Conservation (phyloP, 1,284 basidiomycete species). For the Abortiporus biennis region DNA sequence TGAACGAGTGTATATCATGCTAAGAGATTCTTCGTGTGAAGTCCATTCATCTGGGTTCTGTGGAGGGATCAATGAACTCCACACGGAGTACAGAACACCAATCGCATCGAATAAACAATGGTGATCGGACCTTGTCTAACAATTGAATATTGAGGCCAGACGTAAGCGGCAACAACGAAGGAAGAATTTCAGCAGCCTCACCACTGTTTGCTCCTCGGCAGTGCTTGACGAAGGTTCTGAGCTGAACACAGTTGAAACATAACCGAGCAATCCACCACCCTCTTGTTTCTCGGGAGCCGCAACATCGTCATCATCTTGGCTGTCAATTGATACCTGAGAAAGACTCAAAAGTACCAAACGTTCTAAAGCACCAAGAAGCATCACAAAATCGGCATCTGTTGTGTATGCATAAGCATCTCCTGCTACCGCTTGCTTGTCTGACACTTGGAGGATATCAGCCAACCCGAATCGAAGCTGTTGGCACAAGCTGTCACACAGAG, state of each 20-base stretch:
- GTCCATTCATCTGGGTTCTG: constrained; percentile 36
- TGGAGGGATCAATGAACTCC: constrained; percentile 55
- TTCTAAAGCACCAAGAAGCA: constrained; percentile 81
- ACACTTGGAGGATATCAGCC: constrained; percentile 45
- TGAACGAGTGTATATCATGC: constrained; percentile 60
- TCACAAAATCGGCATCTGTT: constrained; percentile 81
- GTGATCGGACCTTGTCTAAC: constrained; percentile 64
- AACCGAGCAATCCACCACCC: constrained; percentile 66
- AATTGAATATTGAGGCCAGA: constrained; percentile 67
- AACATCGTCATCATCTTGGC: constrained; percentile 54
- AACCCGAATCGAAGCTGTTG: constrained; percentile 63
- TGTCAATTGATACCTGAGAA: constrained; percentile 43
- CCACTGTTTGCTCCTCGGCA: constrained; percentile 52
- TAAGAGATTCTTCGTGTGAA: constrained; percentile 59
- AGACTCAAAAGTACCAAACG: constrained; percentile 68
- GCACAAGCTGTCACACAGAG: constrained; percentile 80
- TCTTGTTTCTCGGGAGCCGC: constrained; percentile 50
- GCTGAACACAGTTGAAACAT: constrained; percentile 76
- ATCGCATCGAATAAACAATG: constrained; percentile 68
- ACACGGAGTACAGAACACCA: constrained; percentile 62
- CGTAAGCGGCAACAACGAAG: constrained; percentile 32
- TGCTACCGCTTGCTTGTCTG: constrained; percentile 25
- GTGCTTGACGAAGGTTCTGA: constrained; percentile 43
- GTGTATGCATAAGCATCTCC: constrained; percentile 40
- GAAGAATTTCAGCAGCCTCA: constrained; percentile 26